Evolutionary conservation across 2,329 filamentous ascomycete genomes (phyloP).

Genomic region (Aspergillus sp.): DNA sequence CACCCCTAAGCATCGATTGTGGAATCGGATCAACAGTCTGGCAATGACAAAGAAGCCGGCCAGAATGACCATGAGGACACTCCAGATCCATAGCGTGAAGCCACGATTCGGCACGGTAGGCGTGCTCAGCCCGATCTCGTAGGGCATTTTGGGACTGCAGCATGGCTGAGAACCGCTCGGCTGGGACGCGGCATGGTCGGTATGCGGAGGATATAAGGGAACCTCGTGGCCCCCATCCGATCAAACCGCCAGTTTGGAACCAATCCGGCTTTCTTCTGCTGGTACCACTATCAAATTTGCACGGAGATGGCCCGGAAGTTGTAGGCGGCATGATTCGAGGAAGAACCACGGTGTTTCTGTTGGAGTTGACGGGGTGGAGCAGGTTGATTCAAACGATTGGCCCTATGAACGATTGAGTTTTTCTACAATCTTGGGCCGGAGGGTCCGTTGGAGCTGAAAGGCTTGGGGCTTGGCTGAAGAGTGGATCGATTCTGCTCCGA

Average conservation of each 20-base stretch:
- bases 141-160: conserved; percentile 3
- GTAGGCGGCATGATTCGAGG: neutral
- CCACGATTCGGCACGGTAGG: conserved; percentile 18
- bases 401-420: neutral
- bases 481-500: too few species aligned
- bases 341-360: too few species aligned
- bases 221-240: neutral
- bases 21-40: conserved; percentile 18
- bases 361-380: neutral
- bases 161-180: neutral
- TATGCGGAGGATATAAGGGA: neutral
- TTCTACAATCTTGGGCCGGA: neutral
- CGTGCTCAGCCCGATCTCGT: conserved; percentile 13
- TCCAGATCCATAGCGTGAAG: conserved; percentile 21
- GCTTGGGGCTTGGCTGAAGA: neutral
- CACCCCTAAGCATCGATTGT: conserved; percentile 14
- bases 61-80: conserved; percentile 20
- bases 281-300: too few species aligned
- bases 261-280: too few species aligned
- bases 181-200: neutral
- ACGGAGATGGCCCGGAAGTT: neutral
- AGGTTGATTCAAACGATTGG: neutral
- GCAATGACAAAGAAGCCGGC: conserved; percentile 20
- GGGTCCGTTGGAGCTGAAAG: too few species aligned
- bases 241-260: too few species aligned